Evolutionary conservation across 345 rosid species (phyloP).

Genomic region (Hibiscus tridactylites): DNA sequence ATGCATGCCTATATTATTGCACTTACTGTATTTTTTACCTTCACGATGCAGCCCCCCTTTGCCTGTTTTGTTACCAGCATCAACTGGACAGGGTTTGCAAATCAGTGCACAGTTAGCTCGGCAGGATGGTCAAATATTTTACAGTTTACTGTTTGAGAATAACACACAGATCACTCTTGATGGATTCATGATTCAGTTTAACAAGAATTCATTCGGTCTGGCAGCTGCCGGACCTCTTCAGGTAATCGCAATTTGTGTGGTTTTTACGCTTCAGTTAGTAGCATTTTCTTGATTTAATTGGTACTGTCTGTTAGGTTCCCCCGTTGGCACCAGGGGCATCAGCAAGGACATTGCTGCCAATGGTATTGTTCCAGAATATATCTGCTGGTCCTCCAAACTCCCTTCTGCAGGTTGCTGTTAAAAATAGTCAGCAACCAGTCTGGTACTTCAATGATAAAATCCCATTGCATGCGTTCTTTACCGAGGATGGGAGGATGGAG

Average conservation of each 20-base stretch:
- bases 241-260: conserved; percentile 34
- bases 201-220: conserved; percentile 93
- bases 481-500: conserved; percentile 95
- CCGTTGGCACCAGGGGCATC: conserved; percentile 79
- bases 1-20: not conserved
- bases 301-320: conserved; percentile 48
- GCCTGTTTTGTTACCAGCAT: conserved; percentile 72
- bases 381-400: conserved; percentile 86
- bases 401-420: conserved; percentile 89
- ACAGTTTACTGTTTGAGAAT: conserved; percentile 82
- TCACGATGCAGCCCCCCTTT: conserved; percentile 54
- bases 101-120: conserved; percentile 79
- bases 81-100: conserved; percentile 94
- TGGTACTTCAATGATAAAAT: conserved; percentile 86
- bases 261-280: not conserved
- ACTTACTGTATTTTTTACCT: conserved; percentile 23
- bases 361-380: conserved; percentile 85
- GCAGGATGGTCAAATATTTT: conserved; percentile 80
- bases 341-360: conserved; percentile 69
- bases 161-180: conserved; percentile 77
- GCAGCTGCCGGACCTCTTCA: conserved; percentile 93
- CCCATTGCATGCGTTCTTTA: conserved; percentile 54
- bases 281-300: conserved; percentile 7
- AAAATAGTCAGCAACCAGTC: conserved; percentile 94
- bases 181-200: conserved; percentile 99